Evolutionary conservation across 2,329 filamentous ascomycete genomes (phyloP).

Genomic region (Colletotrichum incanum): DNA sequence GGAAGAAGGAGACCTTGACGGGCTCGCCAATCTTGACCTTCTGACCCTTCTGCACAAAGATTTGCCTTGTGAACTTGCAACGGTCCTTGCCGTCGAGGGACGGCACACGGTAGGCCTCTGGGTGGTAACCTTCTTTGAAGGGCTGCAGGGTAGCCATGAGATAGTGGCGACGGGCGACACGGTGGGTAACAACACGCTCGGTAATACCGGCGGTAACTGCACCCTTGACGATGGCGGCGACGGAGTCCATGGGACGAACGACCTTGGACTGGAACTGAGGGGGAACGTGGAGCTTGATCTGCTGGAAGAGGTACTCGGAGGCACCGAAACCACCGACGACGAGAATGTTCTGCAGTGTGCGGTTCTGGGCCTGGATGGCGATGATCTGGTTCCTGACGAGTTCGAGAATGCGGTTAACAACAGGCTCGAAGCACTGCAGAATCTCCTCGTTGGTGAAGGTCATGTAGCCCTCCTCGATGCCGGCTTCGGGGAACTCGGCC

Average conservation of each 20-base stretch:
- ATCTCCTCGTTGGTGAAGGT: constrained; percentile 99
- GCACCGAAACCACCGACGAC: constrained; percentile 98
- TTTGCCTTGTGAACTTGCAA: constrained; percentile 98
- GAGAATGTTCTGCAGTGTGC: constrained; percentile 93
- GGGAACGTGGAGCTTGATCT: constrained; percentile 98
- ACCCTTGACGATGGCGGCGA: constrained; percentile 98
- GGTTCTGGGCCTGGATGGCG: constrained; percentile 97
- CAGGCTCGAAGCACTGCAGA: constrained; percentile 97
- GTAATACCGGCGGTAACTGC: constrained; percentile 98
- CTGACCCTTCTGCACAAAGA: constrained; percentile 98
- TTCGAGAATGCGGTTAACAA: constrained; percentile 96
- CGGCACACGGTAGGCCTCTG: constrained; percentile 97
- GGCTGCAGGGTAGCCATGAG: constrained; percentile 99
- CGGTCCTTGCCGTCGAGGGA: constrained; percentile 97
- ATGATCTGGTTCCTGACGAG: constrained; percentile 98
- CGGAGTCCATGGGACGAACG: constrained; percentile 98
- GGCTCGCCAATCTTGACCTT: constrained; percentile 99
- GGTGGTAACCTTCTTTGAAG: constrained; percentile 99
- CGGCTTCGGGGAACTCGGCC: constrained; percentile 96
- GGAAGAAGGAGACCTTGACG: constrained; percentile 98
- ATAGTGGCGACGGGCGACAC: constrained; percentile 97
- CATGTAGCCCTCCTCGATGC: constrained; percentile 99
- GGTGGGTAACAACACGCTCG: constrained; percentile 95
- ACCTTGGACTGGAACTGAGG: constrained; percentile 99
- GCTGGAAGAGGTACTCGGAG: constrained; percentile 98